Evolutionary conservation across 495 filamentous ascomycete genomes (phyloP).

Genomic region (Usnea hakonensis): DNA sequence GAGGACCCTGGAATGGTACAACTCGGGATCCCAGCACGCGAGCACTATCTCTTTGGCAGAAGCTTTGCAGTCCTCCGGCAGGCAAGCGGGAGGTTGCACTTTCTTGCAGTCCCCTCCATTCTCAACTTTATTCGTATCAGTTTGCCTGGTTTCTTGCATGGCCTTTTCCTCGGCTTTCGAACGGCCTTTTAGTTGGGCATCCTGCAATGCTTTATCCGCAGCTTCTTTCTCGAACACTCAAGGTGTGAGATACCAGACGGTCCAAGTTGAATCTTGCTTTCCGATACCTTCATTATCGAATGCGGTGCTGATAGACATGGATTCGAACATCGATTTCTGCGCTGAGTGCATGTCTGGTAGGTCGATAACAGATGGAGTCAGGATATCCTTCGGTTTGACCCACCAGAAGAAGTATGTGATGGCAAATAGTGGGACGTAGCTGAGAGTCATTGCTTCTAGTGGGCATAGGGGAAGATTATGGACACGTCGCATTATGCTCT

Average conservation of each 20-base stretch:
- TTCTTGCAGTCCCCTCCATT: background rate
- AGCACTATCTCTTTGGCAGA: constrained; percentile 20
- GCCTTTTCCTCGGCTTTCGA: background rate
- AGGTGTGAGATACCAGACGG: constrained; percentile 27
- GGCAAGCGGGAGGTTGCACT: background rate
- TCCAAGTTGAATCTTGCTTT: constrained; percentile 23
- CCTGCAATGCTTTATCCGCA: constrained; percentile 18
- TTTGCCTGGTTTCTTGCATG: constrained; percentile 6
- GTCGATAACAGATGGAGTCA: constrained; percentile 30
- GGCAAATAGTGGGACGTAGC: constrained; percentile 30
- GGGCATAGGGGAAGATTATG: constrained; percentile 30
- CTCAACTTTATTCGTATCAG: background rate
- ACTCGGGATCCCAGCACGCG: constrained; percentile 22
- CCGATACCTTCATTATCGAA: constrained; percentile 29
- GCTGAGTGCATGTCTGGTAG: constrained; percentile 28
- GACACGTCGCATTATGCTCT: constrained; percentile 28
- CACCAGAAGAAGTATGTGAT: constrained; percentile 36
- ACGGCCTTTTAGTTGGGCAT: background rate
- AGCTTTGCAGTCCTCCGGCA: background rate
- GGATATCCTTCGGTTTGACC: constrained; percentile 34
- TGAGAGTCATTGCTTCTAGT: constrained; percentile 34
- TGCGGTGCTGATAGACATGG: constrained; percentile 21
- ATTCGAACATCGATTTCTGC: constrained; percentile 26
- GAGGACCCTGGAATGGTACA: constrained; percentile 26
- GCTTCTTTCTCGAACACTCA: constrained; percentile 29